These are phyloP conservation scores for Coniophora puteana DNA, from an alignment of 1,284 basidiomycete genomes.

Conservation along the genomic window DNA sequence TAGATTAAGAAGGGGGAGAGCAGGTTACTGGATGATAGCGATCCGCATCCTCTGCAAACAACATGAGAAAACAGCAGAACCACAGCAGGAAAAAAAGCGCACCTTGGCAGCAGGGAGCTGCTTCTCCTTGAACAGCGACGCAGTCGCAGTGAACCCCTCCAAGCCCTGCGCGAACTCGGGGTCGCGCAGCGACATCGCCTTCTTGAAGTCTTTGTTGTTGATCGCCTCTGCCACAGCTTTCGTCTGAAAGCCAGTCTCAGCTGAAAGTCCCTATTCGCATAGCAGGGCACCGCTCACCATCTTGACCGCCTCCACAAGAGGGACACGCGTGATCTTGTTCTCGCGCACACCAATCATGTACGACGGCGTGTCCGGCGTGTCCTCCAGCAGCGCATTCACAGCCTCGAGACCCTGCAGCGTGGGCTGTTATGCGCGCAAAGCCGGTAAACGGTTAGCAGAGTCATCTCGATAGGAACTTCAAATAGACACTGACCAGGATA, in stretches of 20 bases:
- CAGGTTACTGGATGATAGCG: constrained; percentile 87
- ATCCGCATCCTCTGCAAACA: constrained; percentile 76
- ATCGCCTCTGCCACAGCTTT: constrained; percentile 85
- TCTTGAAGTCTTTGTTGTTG: constrained; percentile 79
- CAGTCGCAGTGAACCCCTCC: constrained; percentile 78
- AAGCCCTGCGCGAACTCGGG: constrained; percentile 89
- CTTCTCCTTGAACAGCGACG: constrained; percentile 58
- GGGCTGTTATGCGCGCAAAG: constrained; percentile 55
- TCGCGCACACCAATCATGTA: constrained; percentile 98
- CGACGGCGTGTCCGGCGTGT: constrained; percentile 87
- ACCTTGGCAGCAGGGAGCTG: constrained; percentile 65
- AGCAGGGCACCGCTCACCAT: constrained; percentile 45
- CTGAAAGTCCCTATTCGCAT: constrained; percentile 5
- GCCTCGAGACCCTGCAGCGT: constrained; percentile 95
- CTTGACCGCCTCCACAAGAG: constrained; percentile 89
- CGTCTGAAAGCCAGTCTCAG: constrained; percentile 50
- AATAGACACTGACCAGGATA: constrained; percentile 62
- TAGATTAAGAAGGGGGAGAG: neutral
- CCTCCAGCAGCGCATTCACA: constrained; percentile 85
- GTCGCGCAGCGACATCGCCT: constrained; percentile 87
- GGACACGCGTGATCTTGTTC: constrained; percentile 92
- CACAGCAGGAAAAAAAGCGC: constrained; percentile 13
- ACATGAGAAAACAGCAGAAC: constrained; percentile 3
- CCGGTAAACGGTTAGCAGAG: too few relatives aligned
- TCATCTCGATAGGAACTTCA: neutral